phyloP scores from a whole-genome alignment of 2,329 filamentous ascomycete species.

The Sporothrix pallida region DNA sequence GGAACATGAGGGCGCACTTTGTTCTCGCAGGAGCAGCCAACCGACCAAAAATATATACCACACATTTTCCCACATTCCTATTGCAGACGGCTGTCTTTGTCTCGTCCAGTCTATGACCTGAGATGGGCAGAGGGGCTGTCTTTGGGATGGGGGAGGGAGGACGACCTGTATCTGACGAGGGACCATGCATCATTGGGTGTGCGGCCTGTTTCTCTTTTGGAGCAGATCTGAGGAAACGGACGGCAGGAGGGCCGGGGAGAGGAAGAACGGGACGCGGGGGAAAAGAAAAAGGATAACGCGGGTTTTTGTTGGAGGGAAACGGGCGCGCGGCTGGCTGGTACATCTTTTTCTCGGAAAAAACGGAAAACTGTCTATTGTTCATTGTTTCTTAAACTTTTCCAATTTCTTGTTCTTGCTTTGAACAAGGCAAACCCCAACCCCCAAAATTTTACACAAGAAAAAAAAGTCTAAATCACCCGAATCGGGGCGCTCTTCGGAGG shows the following conservation, averaged over 20 bases:
- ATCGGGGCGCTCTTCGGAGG: neutral
- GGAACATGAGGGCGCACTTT: neutral
- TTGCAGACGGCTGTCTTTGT: neutral
- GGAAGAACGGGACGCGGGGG: constrained; percentile 17
- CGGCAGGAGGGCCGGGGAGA: neutral
- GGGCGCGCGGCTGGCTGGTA: constrained; percentile 38
- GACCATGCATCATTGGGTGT: neutral
- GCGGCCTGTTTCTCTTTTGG: neutral
- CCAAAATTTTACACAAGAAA: constrained; percentile 30
- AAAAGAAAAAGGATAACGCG: neutral
- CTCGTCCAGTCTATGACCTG: constrained; percentile 1
- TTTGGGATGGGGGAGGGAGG: neutral
- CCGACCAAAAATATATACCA: neutral
- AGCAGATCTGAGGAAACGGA: neutral
- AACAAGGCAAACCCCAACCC: constrained; percentile 22
- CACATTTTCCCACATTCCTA: neutral
- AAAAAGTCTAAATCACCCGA: constrained; percentile 29
- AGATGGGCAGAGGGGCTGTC: neutral
- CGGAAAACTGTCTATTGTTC: constrained; percentile 37
- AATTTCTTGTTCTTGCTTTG: constrained; percentile 21
- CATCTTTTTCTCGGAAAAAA: constrained; percentile 37
- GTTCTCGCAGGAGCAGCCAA: neutral
- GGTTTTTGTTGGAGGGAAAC: constrained; percentile 27
- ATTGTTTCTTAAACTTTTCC: constrained; percentile 32
- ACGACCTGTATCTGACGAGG: neutral